Conservation (phyloP, 2,329 filamentous ascomycete species). For the Alternaria dauci region DNA sequence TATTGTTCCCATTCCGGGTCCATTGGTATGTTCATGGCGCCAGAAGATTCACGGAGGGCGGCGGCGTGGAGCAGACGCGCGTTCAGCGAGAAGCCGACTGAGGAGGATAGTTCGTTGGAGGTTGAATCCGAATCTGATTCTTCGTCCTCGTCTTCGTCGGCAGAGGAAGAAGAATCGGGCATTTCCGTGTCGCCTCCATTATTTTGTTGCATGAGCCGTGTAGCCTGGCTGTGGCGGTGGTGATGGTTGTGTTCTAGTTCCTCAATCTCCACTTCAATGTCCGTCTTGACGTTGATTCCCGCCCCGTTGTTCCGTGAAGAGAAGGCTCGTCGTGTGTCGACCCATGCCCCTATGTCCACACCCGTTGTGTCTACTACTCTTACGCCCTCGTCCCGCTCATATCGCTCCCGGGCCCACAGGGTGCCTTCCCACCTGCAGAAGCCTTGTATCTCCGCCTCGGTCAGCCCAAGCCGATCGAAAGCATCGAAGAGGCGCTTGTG, state of each 20-base stretch:
- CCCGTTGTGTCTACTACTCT: slow-evolving; percentile 75
- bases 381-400: slow-evolving; percentile 76
- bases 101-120: slow-evolving; percentile 48
- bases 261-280: slow-evolving; percentile 54
- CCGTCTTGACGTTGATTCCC: slow-evolving; percentile 54
- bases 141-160: slow-evolving; percentile 8
- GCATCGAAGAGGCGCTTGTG: slow-evolving; percentile 78
- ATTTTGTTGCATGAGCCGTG: background rate
- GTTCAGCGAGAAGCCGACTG: slow-evolving; percentile 67
- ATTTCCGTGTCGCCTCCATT: slow-evolving; percentile 19
- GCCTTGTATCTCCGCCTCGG: slow-evolving; percentile 71
- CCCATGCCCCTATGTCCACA: slow-evolving; percentile 71
- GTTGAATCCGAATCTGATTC: slow-evolving; percentile 8
- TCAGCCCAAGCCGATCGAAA: slow-evolving; percentile 75
- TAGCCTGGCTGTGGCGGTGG: background rate
- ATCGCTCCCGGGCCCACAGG: slow-evolving; percentile 82
- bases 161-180: slow-evolving; percentile 12
- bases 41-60: slow-evolving; percentile 64
- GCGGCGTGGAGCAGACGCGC: slow-evolving; percentile 71
- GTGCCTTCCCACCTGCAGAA: slow-evolving; percentile 86
- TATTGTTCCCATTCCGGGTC: slow-evolving; percentile 80
- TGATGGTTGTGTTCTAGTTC: slow-evolving; percentile 23
- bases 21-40: slow-evolving; percentile 65
- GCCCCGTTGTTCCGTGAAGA: slow-evolving; percentile 5
- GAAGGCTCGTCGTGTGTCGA: slow-evolving; percentile 47